phyloP scores from a whole-genome alignment of 2,329 filamentous ascomycete genomes.

The Penicillium aurantiogriseum region DNA sequence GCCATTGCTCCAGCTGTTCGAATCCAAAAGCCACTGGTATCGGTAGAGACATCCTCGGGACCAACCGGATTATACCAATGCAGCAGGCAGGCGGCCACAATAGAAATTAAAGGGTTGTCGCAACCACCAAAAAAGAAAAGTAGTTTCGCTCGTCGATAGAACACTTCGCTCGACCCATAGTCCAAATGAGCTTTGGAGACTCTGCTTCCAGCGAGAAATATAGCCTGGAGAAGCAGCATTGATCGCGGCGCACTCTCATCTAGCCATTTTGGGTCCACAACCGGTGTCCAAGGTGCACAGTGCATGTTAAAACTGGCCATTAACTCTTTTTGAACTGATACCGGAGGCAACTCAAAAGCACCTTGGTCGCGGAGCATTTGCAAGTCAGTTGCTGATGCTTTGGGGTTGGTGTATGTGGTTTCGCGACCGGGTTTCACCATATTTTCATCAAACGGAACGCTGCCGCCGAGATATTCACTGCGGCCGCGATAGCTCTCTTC shows the following conservation, averaged over 20 bases:
- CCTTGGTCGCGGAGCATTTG: conserved; percentile 28
- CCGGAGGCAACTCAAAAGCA: conserved; percentile 24
- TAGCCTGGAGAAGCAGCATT: conserved; percentile 33
- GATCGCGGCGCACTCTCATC: conserved; percentile 31
- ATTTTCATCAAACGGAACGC: conserved; percentile 30
- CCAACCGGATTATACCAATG: conserved; percentile 48
- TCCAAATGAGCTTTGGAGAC: conserved; percentile 33
- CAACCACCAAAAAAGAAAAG: conserved; percentile 35
- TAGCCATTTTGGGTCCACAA: conserved; percentile 43
- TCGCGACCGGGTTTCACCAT: conserved; percentile 30
- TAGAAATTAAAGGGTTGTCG: conserved; percentile 42
- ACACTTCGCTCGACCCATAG: conserved; percentile 33
- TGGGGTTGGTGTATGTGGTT: conserved; percentile 22
- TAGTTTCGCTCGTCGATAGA: conserved; percentile 35
- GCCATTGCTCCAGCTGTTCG: conserved; percentile 43
- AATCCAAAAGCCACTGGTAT: conserved; percentile 46
- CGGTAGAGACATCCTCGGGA: conserved; percentile 40
- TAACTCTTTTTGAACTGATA: conserved; percentile 35
- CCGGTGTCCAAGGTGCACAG: conserved; percentile 45
- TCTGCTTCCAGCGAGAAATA: conserved; percentile 44
- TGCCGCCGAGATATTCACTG: conserved; percentile 26
- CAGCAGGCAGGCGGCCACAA: conserved; percentile 39
- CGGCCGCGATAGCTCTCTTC: conserved; percentile 30
- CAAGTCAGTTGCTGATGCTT: conserved; percentile 21
- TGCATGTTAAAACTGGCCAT: conserved; percentile 43